phyloP scores from a whole-genome alignment of 192 early-diverging fungal genomes.

The Backusella tarrabulga region DNA sequence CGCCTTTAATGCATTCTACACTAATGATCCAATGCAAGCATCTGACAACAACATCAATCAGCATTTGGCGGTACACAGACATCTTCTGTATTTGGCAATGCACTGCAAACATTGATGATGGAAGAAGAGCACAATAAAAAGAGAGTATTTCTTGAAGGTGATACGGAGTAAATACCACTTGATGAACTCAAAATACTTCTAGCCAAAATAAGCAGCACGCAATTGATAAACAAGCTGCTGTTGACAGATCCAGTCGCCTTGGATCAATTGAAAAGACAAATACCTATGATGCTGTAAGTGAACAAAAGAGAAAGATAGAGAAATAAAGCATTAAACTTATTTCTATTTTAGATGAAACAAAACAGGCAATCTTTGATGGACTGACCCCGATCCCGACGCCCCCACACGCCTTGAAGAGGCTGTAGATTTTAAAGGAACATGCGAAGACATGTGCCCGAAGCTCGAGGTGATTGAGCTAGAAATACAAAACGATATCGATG shows the following conservation, averaged over 20 bases:
- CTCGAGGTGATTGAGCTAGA: slow-evolving; percentile 86
- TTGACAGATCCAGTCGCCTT: slow-evolving; percentile 19
- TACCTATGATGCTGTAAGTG: neutral
- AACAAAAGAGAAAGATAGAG: no score
- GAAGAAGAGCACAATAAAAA: neutral
- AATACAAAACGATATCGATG: slow-evolving; percentile 66
- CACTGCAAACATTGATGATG: neutral
- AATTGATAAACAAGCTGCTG: neutral
- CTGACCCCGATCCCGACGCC: slow-evolving; percentile 52
- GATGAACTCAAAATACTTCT: neutral
- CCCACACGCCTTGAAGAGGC: slow-evolving; percentile 63
- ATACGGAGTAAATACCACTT: neutral
- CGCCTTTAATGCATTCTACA: neutral
- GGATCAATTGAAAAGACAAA: slow-evolving; percentile 1
- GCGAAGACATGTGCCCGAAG: slow-evolving; percentile 84
- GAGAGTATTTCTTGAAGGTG: neutral
- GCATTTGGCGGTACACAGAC: neutral
- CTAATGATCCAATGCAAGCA: neutral
- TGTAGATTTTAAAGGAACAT: slow-evolving; percentile 72
- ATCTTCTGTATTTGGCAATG: no score
- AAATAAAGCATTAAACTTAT: neutral
- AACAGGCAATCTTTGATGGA: slow-evolving; percentile 64
- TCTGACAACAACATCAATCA: neutral
- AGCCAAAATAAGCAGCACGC: neutral
- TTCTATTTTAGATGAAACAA: slow-evolving; percentile 52